Conservation (phyloP, 352 stramenopile genomes). For the Phytophthora citrophthora region DNA sequence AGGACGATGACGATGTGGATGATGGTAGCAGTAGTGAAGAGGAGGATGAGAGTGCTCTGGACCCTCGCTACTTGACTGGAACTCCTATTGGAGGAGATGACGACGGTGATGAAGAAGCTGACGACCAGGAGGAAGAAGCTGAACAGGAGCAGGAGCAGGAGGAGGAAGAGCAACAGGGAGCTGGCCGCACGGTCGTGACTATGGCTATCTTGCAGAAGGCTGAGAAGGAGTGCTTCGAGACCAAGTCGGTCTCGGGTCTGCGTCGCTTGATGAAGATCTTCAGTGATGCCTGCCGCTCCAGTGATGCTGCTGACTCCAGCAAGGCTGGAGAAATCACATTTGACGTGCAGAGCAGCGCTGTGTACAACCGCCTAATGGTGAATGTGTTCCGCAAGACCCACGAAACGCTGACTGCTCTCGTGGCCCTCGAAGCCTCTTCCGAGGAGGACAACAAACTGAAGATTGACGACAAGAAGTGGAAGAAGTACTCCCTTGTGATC, state of each 20-base stretch:
- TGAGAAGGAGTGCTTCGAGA: slow-evolving; percentile 91
- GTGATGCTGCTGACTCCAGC: slow-evolving; percentile 78
- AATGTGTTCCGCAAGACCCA: slow-evolving; percentile 91
- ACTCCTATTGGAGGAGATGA: slow-evolving; percentile 37
- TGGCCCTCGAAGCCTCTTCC: slow-evolving; percentile 49
- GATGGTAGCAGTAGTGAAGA: slow-evolving; percentile 82
- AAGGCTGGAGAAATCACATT: slow-evolving; percentile 87
- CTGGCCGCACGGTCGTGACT: slow-evolving; percentile 74
- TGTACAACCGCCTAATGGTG: slow-evolving; percentile 97
- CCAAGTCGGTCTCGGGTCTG: slow-evolving; percentile 87
- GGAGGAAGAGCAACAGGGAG: slow-evolving; percentile 30
- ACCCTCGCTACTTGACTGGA: slow-evolving; percentile 78
- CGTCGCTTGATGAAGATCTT: slow-evolving; percentile 94
- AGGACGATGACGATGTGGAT: slow-evolving; percentile 51
- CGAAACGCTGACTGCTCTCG: slow-evolving; percentile 84
- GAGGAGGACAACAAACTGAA: slow-evolving; percentile 48
- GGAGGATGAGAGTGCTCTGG: slow-evolving; percentile 80
- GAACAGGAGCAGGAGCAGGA: slow-evolving; percentile 27
- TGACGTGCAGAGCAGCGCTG: slow-evolving; percentile 92
- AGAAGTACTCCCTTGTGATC: slow-evolving; percentile 83
- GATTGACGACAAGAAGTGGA: slow-evolving; percentile 83
- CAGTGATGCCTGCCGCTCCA: slow-evolving; percentile 94
- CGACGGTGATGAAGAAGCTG: slow-evolving; percentile 38
- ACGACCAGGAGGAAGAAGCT: slow-evolving; percentile 15
- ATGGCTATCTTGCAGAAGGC: slow-evolving; percentile 77